A percentile compares a stretch with the other conserved stretches of the same genome.
These are phyloP conservation scores for Exutisphaerella laricina DNA, from an alignment of 2,329 filamentous ascomycete genomes.

Conservation along the genomic window DNA sequence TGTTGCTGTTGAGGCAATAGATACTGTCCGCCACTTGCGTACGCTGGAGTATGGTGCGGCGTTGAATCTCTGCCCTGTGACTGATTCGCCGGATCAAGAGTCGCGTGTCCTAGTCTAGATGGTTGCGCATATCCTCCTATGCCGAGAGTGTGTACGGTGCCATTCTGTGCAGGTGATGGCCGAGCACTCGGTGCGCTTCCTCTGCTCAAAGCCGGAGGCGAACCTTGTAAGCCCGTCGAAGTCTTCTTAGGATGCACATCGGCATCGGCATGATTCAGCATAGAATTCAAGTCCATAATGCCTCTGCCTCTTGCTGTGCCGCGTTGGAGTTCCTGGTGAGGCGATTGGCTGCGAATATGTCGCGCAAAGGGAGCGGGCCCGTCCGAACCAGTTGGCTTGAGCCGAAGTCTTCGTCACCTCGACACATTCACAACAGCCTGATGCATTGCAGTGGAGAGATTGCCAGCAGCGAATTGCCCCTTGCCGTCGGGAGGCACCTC, in stretches of 20 bases:
- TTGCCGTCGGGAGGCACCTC: too few relatives aligned
- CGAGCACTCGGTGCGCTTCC: conserved; percentile 12
- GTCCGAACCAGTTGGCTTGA: too few relatives aligned
- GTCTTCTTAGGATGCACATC: conserved; percentile 23
- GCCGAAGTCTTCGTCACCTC: too few relatives aligned
- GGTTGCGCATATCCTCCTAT: conserved; percentile 12
- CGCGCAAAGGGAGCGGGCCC: too few relatives aligned
- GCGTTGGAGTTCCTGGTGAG: not conserved
- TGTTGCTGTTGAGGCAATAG: conserved; percentile 25
- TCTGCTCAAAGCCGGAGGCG: conserved; percentile 8
- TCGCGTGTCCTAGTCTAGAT: conserved; percentile 11
- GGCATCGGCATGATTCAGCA: conserved; percentile 31
- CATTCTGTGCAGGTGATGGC: conserved; percentile 11
- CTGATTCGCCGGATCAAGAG: conserved; percentile 21
- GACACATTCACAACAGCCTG: too few relatives aligned
- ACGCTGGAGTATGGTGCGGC: conserved; percentile 27
- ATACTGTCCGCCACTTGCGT: conserved; percentile 20
- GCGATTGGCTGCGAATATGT: too few relatives aligned
- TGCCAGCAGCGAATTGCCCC: too few relatives aligned
- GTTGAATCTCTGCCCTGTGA: conserved; percentile 25
- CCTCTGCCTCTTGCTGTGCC: conserved; percentile 5
- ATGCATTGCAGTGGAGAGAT: too few relatives aligned
- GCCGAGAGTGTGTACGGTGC: conserved; percentile 7
- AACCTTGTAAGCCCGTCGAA: conserved; percentile 18
- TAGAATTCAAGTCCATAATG: conserved; percentile 30